A percentile compares a stretch with the other conserved stretches of the same genome.
Conservation (phyloP, 257 asterid genomes). For the Rhazya stricta region DNA sequence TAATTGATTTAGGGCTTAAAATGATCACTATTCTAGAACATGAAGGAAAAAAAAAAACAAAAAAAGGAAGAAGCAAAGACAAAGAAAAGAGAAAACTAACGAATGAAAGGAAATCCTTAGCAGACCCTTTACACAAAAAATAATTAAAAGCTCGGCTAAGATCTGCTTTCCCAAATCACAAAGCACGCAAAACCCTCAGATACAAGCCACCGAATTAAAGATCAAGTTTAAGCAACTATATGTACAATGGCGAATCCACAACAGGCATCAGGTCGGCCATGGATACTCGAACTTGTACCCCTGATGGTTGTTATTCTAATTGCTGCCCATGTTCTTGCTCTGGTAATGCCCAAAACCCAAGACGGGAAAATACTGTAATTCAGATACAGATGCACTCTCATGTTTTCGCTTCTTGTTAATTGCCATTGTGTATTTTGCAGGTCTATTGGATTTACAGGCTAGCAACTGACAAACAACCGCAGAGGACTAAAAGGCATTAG, state of each 20-base stretch:
- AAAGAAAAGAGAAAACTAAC: too few species aligned
- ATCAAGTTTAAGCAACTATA: not conserved
- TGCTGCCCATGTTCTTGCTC: constrained; percentile 47
- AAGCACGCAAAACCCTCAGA: not conserved
- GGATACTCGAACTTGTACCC: constrained; percentile 51
- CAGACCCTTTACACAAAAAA: too few species aligned
- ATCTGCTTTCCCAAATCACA: not conserved
- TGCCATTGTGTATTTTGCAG: constrained; percentile 22
- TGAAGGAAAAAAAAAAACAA: too few species aligned
- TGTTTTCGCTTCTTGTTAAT: not conserved
- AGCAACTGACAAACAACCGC: constrained; percentile 74
- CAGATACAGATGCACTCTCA: not conserved
- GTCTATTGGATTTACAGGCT: constrained; percentile 80
- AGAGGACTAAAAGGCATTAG: constrained; percentile 53
- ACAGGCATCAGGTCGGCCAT: constrained; percentile 40
- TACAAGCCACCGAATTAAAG: too few species aligned
- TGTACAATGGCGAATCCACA: constrained; percentile 40
- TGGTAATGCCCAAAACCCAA: constrained; percentile 27
- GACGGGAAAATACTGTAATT: not conserved
- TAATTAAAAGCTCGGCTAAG: too few species aligned
- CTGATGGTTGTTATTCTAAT: constrained; percentile 45
- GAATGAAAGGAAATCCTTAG: too few species aligned
- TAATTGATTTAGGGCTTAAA: too few species aligned
- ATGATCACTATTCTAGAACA: too few species aligned
- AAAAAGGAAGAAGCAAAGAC: too few species aligned